Conservation (phyloP, 2,329 filamentous ascomycete species). For the Tolypocladium ovalisporum region DNA sequence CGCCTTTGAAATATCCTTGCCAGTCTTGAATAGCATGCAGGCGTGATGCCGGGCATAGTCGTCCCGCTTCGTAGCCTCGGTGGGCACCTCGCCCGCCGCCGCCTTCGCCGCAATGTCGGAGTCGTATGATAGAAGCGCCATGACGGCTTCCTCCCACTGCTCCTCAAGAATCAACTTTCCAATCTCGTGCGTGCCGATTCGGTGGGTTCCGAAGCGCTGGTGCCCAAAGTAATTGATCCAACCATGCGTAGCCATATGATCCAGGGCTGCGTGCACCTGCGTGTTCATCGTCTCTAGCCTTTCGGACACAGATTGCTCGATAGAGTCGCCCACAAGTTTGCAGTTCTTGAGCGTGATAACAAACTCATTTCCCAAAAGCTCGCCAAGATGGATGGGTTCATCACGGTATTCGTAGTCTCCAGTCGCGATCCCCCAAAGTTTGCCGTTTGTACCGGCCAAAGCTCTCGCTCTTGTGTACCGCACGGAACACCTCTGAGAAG, state of each 20-base stretch:
- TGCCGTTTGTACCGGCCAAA: constrained; percentile 53
- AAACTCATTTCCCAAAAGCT: constrained; percentile 85
- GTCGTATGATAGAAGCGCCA: constrained; percentile 65
- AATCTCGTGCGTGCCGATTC: constrained; percentile 73
- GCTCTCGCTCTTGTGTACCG: constrained; percentile 40
- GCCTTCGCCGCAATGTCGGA: constrained; percentile 42
- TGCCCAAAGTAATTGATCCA: constrained; percentile 98
- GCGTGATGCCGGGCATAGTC: constrained; percentile 71
- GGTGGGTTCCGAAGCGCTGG: constrained; percentile 89
- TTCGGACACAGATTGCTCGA: constrained; percentile 12
- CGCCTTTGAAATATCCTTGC: constrained; percentile 47
- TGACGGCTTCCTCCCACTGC: constrained; percentile 70
- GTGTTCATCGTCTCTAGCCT: constrained; percentile 18
- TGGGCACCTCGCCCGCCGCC: constrained; percentile 22
- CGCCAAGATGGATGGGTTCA: constrained; percentile 66
- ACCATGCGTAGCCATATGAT: constrained; percentile 59
- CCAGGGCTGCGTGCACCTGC: constrained; percentile 46
- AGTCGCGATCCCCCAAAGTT: constrained; percentile 51
- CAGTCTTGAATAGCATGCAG: constrained; percentile 61
- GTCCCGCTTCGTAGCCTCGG: constrained; percentile 53
- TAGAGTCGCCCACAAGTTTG: constrained; percentile 38
- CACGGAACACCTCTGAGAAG: constrained; percentile 69
- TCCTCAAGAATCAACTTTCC: constrained; percentile 75
- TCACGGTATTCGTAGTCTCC: constrained; percentile 75
- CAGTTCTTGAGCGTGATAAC: constrained; percentile 85